phyloP scores from a whole-genome alignment of 23 red algal genomes.

The Agarophyton chilense region DNA sequence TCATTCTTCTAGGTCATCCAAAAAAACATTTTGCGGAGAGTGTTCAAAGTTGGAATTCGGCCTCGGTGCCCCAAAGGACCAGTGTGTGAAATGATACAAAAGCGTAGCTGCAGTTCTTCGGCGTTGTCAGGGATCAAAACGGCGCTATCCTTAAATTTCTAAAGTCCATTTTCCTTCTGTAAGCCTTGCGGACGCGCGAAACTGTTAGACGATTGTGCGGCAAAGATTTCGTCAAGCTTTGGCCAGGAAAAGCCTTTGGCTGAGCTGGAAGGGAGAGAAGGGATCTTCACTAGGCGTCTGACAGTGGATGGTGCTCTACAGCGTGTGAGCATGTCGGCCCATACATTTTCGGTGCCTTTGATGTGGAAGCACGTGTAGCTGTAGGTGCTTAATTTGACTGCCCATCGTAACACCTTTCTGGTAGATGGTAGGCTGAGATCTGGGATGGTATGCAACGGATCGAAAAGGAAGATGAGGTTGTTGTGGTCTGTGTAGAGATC shows the following conservation, averaged over 20 bases:
- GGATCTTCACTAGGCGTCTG: too few relatives aligned
- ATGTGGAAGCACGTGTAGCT: not conserved
- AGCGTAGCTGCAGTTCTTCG: not conserved
- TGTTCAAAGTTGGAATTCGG: not conserved
- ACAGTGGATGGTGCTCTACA: too few relatives aligned
- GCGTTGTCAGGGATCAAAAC: not conserved
- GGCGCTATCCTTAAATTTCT: not conserved
- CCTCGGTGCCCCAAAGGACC: not conserved
- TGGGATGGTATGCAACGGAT: not conserved
- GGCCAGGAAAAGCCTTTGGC: too few relatives aligned
- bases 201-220: too few relatives aligned
- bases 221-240: too few relatives aligned
- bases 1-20: not conserved
- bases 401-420: not conserved
- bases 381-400: not conserved
- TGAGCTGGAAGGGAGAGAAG: too few relatives aligned
- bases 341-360: too few relatives aligned
- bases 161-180: not conserved
- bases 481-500: not conserved
- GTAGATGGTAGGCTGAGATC: not conserved
- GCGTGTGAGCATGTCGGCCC: too few relatives aligned
- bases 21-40: not conserved
- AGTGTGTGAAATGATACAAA: constrained; percentile 23
- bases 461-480: constrained; percentile 8
- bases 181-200: not conserved